A percentile compares a stretch with the other conserved stretches of the same genome.
Conservation (phyloP, 352 stramenopile genomes). For the Bremia lactucae region DNA sequence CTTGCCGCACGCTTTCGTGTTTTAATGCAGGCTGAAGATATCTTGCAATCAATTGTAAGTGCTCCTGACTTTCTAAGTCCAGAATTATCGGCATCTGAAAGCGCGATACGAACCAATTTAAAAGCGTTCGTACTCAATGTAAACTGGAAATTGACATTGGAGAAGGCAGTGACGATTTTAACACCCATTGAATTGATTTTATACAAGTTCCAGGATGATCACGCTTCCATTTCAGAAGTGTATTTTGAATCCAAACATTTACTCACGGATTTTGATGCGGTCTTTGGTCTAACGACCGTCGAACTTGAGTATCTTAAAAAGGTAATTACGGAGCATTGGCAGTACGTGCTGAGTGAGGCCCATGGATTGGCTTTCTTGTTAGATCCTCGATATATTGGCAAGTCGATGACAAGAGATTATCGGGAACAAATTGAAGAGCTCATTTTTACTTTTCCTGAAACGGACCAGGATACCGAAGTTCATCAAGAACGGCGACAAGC, state of each 20-base stretch:
- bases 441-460: constrained; percentile 74
- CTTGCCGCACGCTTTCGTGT: constrained; percentile 59
- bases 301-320: constrained; percentile 76
- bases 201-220: constrained; percentile 81
- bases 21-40: constrained; percentile 52
- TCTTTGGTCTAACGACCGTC: constrained; percentile 53
- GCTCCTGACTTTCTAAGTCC: constrained; percentile 46
- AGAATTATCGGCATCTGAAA: constrained; percentile 36
- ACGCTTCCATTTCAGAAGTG: constrained; percentile 65
- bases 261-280: constrained; percentile 62
- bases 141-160: constrained; percentile 74
- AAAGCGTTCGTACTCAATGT: constrained; percentile 63
- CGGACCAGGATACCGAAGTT: constrained; percentile 45
- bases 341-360: constrained; percentile 66
- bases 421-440: constrained; percentile 76
- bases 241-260: constrained; percentile 78
- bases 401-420: constrained; percentile 75
- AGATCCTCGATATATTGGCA: constrained; percentile 72
- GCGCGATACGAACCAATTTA: constrained; percentile 39
- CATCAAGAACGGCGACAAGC: constrained; percentile 61
- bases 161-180: constrained; percentile 71
- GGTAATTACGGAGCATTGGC: constrained; percentile 61
- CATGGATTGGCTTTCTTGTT: constrained; percentile 65
- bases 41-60: constrained; percentile 64
- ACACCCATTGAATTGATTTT: constrained; percentile 69